Percentiles rank a stretch among this genome's conserved stretches.
These are phyloP conservation scores for Cryptococcus sp. DNA, from an alignment of 1,284 basidiomycete species.

Conservation along the genomic window DNA sequence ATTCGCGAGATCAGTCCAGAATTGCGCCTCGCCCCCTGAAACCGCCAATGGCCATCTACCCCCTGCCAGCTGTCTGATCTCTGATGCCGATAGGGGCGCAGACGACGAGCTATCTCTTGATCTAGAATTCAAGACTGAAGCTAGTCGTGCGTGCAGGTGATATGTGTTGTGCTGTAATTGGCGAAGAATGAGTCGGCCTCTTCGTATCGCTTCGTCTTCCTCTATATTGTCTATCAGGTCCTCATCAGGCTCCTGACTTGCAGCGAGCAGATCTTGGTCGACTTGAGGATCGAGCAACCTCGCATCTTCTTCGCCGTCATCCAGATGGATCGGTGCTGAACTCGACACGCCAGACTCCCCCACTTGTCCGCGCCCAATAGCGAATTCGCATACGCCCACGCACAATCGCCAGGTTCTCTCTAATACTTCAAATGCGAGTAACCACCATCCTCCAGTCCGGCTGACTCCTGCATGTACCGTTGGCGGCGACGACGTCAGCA, in stretches of 20 bases:
- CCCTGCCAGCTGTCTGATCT: slow-evolving; percentile 25
- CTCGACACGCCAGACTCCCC: slow-evolving; percentile 17
- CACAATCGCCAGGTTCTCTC: slow-evolving; percentile 42
- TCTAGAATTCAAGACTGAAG: slow-evolving; percentile 5
- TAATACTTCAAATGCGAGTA: slow-evolving; percentile 42
- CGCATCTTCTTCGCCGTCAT: slow-evolving; percentile 42
- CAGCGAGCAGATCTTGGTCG: slow-evolving; percentile 10
- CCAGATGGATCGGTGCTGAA: slow-evolving; percentile 11
- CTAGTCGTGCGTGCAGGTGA: slow-evolving; percentile 37
- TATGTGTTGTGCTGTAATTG: slow-evolving; percentile 47
- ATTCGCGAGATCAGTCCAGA: slow-evolving; percentile 34
- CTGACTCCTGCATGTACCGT: slow-evolving; percentile 28
- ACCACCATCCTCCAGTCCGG: slow-evolving; percentile 35
- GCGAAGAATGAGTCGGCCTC: slow-evolving; percentile 40
- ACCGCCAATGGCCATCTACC: slow-evolving; percentile 18
- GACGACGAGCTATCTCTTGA: slow-evolving; percentile 6
- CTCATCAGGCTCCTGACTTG: slow-evolving; percentile 8
- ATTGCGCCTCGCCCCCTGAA: slow-evolving; percentile 23
- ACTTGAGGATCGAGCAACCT: slow-evolving; percentile 22
- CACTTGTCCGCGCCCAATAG: slow-evolving; percentile 35
- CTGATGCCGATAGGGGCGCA: slow-evolving; percentile 17
- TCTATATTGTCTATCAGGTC: slow-evolving; percentile 12
- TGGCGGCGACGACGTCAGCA: slow-evolving; percentile 35
- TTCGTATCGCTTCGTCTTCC: slow-evolving; percentile 34
- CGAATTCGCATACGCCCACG: slow-evolving; percentile 49